Conservation (phyloP, 139 green algal genomes). For the Coccomyxa sp. region DNA sequence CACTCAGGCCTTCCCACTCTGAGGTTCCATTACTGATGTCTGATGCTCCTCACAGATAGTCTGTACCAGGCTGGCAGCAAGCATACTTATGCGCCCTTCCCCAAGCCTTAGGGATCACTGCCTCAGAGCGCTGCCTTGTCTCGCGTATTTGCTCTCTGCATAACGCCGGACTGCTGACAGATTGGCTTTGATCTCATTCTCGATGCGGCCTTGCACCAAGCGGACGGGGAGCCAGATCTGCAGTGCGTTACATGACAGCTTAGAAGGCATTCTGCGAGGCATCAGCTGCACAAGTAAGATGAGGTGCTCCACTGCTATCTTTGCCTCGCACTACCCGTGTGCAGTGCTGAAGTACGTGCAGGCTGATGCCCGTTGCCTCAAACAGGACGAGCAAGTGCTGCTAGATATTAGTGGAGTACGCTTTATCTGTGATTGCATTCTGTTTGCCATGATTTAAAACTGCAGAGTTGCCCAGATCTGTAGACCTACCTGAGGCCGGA, state of each 20-base stretch:
- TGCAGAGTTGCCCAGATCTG: not conserved
- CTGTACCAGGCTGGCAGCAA: no score
- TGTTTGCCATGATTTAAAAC: not conserved
- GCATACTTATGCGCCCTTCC: no score
- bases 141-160: conserved; percentile 17
- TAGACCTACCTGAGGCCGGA: conserved; percentile 40
- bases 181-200: conserved; percentile 61
- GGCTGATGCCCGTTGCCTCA: not conserved
- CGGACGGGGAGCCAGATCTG: conserved; percentile 69
- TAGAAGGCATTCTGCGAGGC: not conserved
- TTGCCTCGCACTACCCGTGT: not conserved
- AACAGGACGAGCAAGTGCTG: no score
- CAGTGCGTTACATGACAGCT: not conserved
- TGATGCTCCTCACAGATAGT: no score
- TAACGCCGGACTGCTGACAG: conserved; percentile 50
- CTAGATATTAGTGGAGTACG: not conserved
- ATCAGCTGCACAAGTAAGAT: not conserved
- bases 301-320: not conserved
- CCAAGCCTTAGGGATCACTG: no score
- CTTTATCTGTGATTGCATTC: not conserved
- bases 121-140: no score
- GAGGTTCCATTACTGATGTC: no score
- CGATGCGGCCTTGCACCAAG: conserved; percentile 62
- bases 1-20: no score
- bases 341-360: not conserved